Evolutionary conservation across 1,284 basidiomycete genomes (phyloP).

Genomic region (Trichosporon sp.): DNA sequence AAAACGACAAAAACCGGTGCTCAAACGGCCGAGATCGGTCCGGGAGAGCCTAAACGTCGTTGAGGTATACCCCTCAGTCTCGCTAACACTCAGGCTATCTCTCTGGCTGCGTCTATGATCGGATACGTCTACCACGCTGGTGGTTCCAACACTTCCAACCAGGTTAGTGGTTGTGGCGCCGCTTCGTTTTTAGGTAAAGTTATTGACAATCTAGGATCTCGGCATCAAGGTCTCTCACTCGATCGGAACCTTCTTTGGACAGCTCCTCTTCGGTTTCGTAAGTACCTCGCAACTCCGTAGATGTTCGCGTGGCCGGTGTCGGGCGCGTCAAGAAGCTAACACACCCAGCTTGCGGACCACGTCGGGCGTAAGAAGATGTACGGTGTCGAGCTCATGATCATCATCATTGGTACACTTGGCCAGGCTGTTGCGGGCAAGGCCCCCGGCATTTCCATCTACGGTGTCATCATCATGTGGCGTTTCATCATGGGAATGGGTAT

Average conservation of each 20-base stretch:
- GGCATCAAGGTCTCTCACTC: conserved; percentile 68
- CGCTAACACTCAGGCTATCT: conserved; percentile 57
- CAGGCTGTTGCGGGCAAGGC: conserved; percentile 64
- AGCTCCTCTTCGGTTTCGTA: conserved; percentile 57
- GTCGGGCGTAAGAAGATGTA: conserved; percentile 60
- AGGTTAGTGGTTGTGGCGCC: conserved; percentile 43
- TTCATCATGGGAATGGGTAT: conserved; percentile 65
- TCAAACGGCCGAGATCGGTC: neutral
- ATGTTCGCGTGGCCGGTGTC: neutral
- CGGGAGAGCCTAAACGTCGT: too few species aligned
- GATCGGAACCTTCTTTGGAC: conserved; percentile 59
- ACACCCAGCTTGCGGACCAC: conserved; percentile 53
- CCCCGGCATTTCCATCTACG: conserved; percentile 68
- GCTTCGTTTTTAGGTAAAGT: neutral
- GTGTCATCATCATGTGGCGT: conserved; percentile 71
- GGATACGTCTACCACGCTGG: conserved; percentile 69
- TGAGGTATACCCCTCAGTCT: neutral
- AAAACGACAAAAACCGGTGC: neutral
- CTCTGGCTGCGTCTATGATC: conserved; percentile 73
- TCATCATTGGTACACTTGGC: conserved; percentile 50
- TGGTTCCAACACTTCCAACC: conserved; percentile 59
- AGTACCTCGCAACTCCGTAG: neutral
- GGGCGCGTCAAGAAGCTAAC: neutral
- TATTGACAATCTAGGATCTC: conserved; percentile 57
- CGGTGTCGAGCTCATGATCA: conserved; percentile 56